These are phyloP conservation scores for Sanghuangporus baumii DNA, from an alignment of 1,284 basidiomycete species.

Conservation along the genomic window DNA sequence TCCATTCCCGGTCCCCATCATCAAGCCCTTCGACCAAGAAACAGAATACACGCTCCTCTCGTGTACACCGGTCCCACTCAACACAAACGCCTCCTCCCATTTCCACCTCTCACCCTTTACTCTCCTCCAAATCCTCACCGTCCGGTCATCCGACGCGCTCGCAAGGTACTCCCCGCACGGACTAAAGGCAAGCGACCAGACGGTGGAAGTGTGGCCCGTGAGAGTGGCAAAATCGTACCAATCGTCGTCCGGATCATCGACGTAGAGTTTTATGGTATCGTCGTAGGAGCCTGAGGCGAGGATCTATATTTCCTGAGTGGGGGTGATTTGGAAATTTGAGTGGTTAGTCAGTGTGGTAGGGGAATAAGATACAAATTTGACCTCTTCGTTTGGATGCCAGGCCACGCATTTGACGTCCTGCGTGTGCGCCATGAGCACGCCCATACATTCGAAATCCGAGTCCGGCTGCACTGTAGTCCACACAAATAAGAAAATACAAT, in stretches of 20 bases:
- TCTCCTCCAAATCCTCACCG: conserved; percentile 67
- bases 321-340: conserved; percentile 15
- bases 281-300: conserved; percentile 97
- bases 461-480: conserved; percentile 70
- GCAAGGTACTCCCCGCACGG: conserved; percentile 83
- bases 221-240: conserved; percentile 89
- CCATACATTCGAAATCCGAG: conserved; percentile 92
- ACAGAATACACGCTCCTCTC: conserved; percentile 76
- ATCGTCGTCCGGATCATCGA: conserved; percentile 92
- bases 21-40: conserved; percentile 56
- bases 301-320: conserved; percentile 45
- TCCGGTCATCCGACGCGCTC: conserved; percentile 75
- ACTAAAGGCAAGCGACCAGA: conserved; percentile 87
- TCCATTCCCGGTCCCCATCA: conserved; percentile 24
- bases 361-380: conserved; percentile 29
- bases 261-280: conserved; percentile 91
- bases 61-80: conserved; percentile 41
- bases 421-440: conserved; percentile 94
- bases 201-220: conserved; percentile 79
- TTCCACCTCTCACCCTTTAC: conserved; percentile 37
- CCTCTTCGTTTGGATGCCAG: conserved; percentile 96
- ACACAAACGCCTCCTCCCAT: conserved; percentile 52
- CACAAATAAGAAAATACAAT: background rate
- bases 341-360: background rate
- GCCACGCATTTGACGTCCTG: conserved; percentile 96